Base-by-base conservation (phyloP, 768 basidiomycete species). In the Leccinum subtestaceum region DNA sequence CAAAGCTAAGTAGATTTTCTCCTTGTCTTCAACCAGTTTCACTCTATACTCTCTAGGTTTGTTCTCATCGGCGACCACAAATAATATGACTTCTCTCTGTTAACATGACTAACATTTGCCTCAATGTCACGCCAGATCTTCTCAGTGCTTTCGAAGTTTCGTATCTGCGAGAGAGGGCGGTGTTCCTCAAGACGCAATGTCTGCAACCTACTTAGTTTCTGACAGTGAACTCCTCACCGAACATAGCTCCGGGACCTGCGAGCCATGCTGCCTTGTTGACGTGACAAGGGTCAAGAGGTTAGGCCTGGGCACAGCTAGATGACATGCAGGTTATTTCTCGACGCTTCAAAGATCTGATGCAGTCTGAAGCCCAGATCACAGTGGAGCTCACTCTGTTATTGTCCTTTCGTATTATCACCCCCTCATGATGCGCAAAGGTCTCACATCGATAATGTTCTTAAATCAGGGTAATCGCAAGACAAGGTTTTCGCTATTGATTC, bases 131-230 rank as follows among this genome's bases (percentile, higher is more conserved):
- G 38, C 68, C 77, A 53, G 78, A 80, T n/a, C 77, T 93, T 17
- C 78, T 84, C 57, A 91, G 88, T 60, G 81, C 93, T 27, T 93
- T 93, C 78, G 90, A 92, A 66, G 67, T 89, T 13, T 15, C 72
- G 0, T 88, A 92, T 71, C 75, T 93, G 15, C 72, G 72, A 2
- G 67, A 70, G 12, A 65, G 72, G 38, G 77, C 79, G 0, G 40
- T 79, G 4, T 85, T 91, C 65, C 74, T 93, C 9, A 73, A 89
- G 65, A 90, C 79, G 0, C 91, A 93, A 74, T 93, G 91, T 91
- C 69, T 67, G 83, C 69, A 43, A 29, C 32, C 11, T 3, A 27
- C 23, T 15, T 12, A 17, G 31, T 38, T 31, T 52, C 43, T 76
- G 69, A 80, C 25, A 68, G 72, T 5, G 72, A 82, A 63, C 83